Base-by-base conservation (phyloP, 2,329 filamentous ascomycete genomes). In the Paecilomyces sp. region DNA sequence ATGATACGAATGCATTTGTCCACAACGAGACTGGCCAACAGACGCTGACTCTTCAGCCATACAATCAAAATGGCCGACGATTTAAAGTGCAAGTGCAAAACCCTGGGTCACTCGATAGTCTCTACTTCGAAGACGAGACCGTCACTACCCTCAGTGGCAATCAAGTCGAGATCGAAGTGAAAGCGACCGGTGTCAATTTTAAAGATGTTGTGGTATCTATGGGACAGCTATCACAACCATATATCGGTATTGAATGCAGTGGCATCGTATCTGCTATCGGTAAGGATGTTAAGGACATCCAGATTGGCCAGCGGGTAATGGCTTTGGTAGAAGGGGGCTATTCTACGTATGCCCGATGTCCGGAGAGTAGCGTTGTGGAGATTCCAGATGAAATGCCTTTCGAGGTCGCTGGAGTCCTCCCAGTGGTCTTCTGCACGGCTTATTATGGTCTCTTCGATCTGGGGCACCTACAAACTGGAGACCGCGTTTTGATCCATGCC, bases 171-270 rank as follows among this genome's bases (percentile, higher is more conserved):
- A 66, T 72, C 15, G 54, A 68, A 15, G 60, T 64, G 12, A 57
- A 60, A n/a, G 68, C 67, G 0, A 63, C 61, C n/a, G 67, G 67
- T 12, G 31, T 71, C 25, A 71, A 68, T 58, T 71, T 68, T 58
- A 60, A 60, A 9, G 68, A 68, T 33, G 59, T 66, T 31, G 54
- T 66, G 57, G 55, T 62, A 25, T 58, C 60, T n/a, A 36, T 65
- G 34, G 64, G 64, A 2, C 66, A 65, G 56, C 41, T 67, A 2
- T 52, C 61, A 4, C 56, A 62, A 18, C 31, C 30, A 13, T n/a
- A 57, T 3, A 59, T 70, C 36, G 69, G 68, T 12, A 47, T 64
- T 1, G 70, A 72, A 36, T 65, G 63, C 54, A 58, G 62, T 18
- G 68, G 68, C 18, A 57, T 66, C 22, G 24, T 53, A 2, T 25